A percentile compares a stretch with the other conserved stretches of the same genome.
Conservation (phyloP, 176 grass and related monocot genomes). For the Hordeum marinum region DNA sequence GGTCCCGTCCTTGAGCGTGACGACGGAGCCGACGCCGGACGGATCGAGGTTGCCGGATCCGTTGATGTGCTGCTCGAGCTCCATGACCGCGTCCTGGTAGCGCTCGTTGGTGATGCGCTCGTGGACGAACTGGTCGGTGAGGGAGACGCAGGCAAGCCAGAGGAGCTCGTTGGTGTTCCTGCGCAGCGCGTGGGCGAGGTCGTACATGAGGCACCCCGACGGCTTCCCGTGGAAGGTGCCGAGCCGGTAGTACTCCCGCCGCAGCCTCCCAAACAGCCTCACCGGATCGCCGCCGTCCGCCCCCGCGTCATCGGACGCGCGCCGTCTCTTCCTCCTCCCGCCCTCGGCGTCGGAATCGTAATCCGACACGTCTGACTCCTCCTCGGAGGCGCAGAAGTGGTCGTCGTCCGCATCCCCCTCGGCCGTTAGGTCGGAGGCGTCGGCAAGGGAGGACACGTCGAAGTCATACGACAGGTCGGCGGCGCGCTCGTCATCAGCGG, state of each 20-base stretch:
- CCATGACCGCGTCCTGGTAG: constrained; percentile 77
- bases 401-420: constrained; percentile 33
- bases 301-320: constrained; percentile 21
- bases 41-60: constrained; percentile 61
- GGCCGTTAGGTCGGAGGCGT: constrained; percentile 60
- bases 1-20: constrained; percentile 85
- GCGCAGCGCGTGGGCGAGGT: constrained; percentile 64
- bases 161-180: constrained; percentile 87
- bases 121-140: constrained; percentile 91
- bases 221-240: constrained; percentile 90
- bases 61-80: constrained; percentile 92
- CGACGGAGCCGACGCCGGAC: constrained; percentile 31
- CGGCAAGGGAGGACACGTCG: constrained; percentile 65
- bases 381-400: constrained; percentile 1
- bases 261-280: constrained; percentile 55
- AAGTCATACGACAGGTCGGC: constrained; percentile 82
- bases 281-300: constrained; percentile 47
- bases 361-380: constrained; percentile 30
- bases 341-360: constrained; percentile 41
- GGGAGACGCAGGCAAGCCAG: constrained; percentile 82
- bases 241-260: constrained; percentile 74
- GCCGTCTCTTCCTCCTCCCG: constrained; percentile 38
- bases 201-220: constrained; percentile 84
- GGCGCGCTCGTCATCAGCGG: constrained; percentile 64
- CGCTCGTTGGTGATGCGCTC: constrained; percentile 89